Conservation (phyloP, 768 basidiomycete species). For the Mycena capillaripes region DNA sequence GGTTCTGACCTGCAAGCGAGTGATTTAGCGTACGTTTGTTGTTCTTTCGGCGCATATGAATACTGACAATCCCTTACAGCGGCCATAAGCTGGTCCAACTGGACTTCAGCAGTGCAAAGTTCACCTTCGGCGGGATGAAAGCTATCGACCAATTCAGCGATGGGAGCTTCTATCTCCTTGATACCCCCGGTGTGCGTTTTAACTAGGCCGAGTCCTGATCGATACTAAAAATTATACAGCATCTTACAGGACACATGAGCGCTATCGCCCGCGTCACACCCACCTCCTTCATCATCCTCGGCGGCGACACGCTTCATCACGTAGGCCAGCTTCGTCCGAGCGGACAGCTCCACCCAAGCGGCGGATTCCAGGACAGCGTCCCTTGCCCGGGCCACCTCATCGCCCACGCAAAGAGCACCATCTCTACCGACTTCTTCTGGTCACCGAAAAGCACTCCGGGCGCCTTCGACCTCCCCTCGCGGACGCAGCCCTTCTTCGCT, state of each 20-base stretch:
- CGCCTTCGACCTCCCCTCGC: background rate
- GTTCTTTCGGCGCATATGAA: background rate
- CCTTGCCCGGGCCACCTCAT: conserved; percentile 32
- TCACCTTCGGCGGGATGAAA: conserved; percentile 19
- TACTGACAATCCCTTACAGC: background rate
- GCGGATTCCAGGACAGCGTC: conserved; percentile 4
- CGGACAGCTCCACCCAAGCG: too few relatives aligned
- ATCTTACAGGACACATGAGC: conserved; percentile 28
- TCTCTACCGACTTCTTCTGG: conserved; percentile 28
- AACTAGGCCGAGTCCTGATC: background rate
- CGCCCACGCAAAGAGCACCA: background rate
- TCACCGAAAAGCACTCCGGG: background rate
- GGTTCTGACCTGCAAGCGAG: conserved; percentile 15
- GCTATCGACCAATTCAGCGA: conserved; percentile 17
- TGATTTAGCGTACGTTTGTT: conserved; percentile 21
- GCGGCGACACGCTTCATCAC: conserved; percentile 30
- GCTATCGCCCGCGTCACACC: conserved; percentile 32
- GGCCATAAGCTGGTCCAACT: conserved; percentile 13
- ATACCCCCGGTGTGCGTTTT: conserved; percentile 26
- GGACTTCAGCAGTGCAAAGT: background rate
- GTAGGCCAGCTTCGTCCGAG: conserved; percentile 28
- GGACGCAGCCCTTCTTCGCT: conserved; percentile 14
- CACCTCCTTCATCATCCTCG: conserved; percentile 30
- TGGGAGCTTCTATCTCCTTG: conserved; percentile 8
- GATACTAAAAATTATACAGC: conserved; percentile 4